A percentile compares a stretch with the other conserved stretches of the same genome.
phyloP scores from a whole-genome alignment of 768 basidiomycete genomes.

The Cystofilobasidium macerans region DNA sequence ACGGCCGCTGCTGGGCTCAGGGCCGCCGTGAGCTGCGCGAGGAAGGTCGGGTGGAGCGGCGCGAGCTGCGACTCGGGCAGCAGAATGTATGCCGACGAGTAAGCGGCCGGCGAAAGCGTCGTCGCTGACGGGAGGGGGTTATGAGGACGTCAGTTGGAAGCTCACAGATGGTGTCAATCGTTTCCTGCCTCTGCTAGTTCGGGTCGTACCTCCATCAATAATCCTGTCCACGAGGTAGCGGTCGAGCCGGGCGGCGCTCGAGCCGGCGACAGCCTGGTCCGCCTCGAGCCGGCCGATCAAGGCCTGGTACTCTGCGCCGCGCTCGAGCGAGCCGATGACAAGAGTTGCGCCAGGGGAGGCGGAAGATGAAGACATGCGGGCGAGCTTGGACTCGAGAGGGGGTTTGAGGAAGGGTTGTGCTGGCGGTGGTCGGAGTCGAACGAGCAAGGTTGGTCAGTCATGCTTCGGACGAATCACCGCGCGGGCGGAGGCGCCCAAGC shows the following conservation, averaged over 20 bases:
- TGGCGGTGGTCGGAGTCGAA: too few species aligned
- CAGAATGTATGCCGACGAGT: slow-evolving; percentile 48
- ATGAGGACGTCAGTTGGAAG: neutral
- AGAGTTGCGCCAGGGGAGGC: slow-evolving; percentile 36
- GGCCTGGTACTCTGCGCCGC: slow-evolving; percentile 69
- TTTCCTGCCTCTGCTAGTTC: slow-evolving; percentile 44
- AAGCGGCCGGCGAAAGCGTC: slow-evolving; percentile 22
- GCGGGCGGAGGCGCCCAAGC: too few species aligned
- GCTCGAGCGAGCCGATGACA: slow-evolving; percentile 64
- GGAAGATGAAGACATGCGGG: neutral
- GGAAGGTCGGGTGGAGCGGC: slow-evolving; percentile 48
- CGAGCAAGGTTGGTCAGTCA: too few species aligned
- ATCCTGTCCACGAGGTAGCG: slow-evolving; percentile 72
- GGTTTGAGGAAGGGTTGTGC: neutral
- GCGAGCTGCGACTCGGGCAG: slow-evolving; percentile 56
- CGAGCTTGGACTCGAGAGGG: neutral
- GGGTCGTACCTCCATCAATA: slow-evolving; percentile 58
- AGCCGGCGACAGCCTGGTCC: slow-evolving; percentile 42
- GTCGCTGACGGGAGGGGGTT: slow-evolving; percentile 26
- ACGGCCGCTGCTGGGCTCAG: slow-evolving; percentile 60
- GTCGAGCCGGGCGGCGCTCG: slow-evolving; percentile 58
- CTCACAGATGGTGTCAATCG: slow-evolving; percentile 14
- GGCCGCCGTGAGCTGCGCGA: slow-evolving; percentile 52
- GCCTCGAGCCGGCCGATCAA: slow-evolving; percentile 55
- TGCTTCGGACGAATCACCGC: too few species aligned